These are phyloP conservation scores for Tricholoma matsutake DNA, from an alignment of 768 basidiomycete species.

Conservation along the genomic window DNA sequence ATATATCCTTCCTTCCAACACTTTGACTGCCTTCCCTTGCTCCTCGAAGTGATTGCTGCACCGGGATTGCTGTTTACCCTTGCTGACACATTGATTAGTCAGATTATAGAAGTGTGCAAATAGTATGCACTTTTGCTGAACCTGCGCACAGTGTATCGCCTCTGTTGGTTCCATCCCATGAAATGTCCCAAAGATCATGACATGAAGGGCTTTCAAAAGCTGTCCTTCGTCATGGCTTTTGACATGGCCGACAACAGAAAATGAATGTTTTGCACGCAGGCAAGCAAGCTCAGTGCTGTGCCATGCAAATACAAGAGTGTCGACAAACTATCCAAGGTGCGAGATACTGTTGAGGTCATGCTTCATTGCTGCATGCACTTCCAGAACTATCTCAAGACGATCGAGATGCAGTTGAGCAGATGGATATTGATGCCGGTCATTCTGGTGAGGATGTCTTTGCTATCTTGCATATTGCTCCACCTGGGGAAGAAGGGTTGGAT, in stretches of 20 bases:
- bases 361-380: too few relatives aligned
- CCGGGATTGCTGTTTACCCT: too few relatives aligned
- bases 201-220: neutral
- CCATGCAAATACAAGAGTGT: neutral
- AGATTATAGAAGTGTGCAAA: too few relatives aligned
- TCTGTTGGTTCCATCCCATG: too few relatives aligned
- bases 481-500: too few relatives aligned
- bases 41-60: too few relatives aligned
- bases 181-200: neutral
- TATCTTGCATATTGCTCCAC: constrained; percentile 4
- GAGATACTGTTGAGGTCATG: neutral
- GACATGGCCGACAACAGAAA: neutral
- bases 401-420: neutral
- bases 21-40: too few relatives aligned
- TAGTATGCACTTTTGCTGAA: too few relatives aligned
- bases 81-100: too few relatives aligned
- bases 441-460: constrained; percentile 7
- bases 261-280: neutral
- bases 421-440: too few relatives aligned
- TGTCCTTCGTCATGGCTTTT: neutral
- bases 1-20: too few relatives aligned
- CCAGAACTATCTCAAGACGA: too few relatives aligned
- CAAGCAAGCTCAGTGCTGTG: neutral
- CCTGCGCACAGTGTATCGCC: neutral
- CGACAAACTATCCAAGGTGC: neutral